Percentiles rank a stretch among this genome's conserved stretches.
Evolutionary conservation across 768 basidiomycete species (phyloP).

Genomic region (Trametes meyenii): DNA sequence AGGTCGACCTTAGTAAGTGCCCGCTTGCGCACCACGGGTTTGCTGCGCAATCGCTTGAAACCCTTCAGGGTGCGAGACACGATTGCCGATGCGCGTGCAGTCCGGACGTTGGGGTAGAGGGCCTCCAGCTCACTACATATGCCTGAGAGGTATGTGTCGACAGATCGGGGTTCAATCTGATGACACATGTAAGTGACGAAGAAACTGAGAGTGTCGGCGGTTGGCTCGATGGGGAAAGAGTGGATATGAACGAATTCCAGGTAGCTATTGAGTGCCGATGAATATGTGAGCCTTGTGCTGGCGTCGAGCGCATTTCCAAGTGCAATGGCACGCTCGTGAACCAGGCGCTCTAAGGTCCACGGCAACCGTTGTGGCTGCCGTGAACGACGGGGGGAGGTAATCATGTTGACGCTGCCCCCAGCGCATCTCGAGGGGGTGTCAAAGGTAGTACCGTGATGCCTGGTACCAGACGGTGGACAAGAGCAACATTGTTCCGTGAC

Average conservation of each 20-base stretch:
- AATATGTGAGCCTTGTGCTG: constrained; percentile 31
- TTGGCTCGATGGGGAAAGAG: constrained; percentile 40
- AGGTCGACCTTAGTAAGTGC: constrained; percentile 30
- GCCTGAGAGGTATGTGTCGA: constrained; percentile 42
- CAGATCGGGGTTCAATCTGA: constrained; percentile 41
- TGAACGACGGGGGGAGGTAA: constrained; percentile 9
- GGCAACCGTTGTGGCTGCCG: constrained; percentile 37
- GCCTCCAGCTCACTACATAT: constrained; percentile 39
- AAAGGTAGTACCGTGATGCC: background rate
- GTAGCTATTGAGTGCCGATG: constrained; percentile 42
- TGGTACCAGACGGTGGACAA: background rate
- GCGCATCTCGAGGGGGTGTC: constrained; percentile 27
- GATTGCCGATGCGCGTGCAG: constrained; percentile 21
- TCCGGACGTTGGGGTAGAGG: constrained; percentile 35
- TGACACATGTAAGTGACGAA: constrained; percentile 40
- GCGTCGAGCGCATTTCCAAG: no score
- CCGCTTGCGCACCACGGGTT: constrained; percentile 31
- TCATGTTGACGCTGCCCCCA: constrained; percentile 32
- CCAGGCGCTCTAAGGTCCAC: constrained; percentile 40
- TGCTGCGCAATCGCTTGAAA: constrained; percentile 28
- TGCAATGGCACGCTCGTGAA: constrained; percentile 36
- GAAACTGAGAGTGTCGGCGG: constrained; percentile 40
- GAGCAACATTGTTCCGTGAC: background rate
- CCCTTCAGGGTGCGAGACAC: constrained; percentile 38
- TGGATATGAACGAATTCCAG: constrained; percentile 38